Evolutionary conservation across 2,329 filamentous ascomycete species (phyloP), one percentile per base, ranked within the genome.

Genomic region (Colletotrichum sublineola): DNA sequence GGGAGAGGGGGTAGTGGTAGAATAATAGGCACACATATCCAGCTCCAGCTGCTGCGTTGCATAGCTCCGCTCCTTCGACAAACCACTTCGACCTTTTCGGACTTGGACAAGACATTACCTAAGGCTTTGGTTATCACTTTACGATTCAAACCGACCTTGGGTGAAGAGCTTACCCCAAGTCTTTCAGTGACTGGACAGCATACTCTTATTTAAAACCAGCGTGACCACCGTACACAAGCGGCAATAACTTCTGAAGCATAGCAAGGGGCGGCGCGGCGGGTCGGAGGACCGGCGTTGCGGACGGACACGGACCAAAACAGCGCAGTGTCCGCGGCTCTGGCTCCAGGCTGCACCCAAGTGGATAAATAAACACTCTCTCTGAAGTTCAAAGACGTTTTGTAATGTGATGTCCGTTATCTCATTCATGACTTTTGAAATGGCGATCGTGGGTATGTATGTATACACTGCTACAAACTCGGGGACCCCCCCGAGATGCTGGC

Each of bases 361-460:
- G 20, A 20, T 5, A 20, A 1, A 36, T 24, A 20, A 1, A 36
- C 18, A 11, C 2, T 36, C 11, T 15, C 14, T 50, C 12, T 38
- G 38, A 1, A 46, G 29, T 14, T 18, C 18, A 46, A 29, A 36
- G 4, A n/a, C n/a, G 29, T 24, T 2, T 4, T 46, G 62, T 64
- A 11, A 64, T 64, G 29, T 56, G 33, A 57, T 68, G 40, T 71
- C 62, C 71, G 68, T 73, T 67, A 69, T 67, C 61, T 73, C 71
- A 73, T 73, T 73, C 68, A 67, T 71, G 71, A 67, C 71, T 73
- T 71, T 73, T 73, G 8, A 60, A 44, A 63, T 63, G 56, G 67
- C 62, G 62, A 67, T 52, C 63, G 48, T 71, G 67, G 67, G 62
- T 71, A 73, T 67, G 56, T 52, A 67, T 62, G 70, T 69, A 57